Evolutionary conservation across 768 basidiomycete species (phyloP).

Genomic region (Leucosporidium scottii): DNA sequence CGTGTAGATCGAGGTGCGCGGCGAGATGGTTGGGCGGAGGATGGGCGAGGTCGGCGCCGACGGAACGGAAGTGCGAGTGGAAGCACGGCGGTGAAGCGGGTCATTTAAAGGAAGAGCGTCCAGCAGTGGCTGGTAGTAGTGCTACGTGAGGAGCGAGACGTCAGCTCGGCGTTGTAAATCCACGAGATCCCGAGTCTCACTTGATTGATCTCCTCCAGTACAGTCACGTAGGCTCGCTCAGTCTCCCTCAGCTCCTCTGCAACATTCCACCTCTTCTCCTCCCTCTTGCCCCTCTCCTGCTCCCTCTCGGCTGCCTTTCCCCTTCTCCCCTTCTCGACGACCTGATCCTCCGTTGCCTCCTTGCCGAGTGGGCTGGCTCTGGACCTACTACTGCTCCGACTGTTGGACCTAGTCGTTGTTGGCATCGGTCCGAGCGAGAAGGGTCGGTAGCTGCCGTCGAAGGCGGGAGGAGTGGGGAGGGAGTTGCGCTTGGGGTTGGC

Average conservation of each 20-base stretch:
- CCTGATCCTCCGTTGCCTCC: background rate
- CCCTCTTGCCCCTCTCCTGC: slow-evolving; percentile 10
- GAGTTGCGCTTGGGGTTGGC: background rate
- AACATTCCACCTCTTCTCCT: slow-evolving; percentile 25
- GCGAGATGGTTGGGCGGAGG: background rate
- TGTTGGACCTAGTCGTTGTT: background rate
- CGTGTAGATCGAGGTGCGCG: too few relatives aligned
- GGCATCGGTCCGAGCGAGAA: background rate
- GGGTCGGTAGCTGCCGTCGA: background rate
- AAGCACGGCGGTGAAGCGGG: background rate
- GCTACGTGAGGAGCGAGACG: background rate
- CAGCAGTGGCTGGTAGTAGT: slow-evolving; percentile 28
- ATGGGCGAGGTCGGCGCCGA: slow-evolving; percentile 8
- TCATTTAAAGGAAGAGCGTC: slow-evolving; percentile 1
- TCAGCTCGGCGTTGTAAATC: background rate
- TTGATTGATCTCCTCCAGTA: slow-evolving; percentile 32
- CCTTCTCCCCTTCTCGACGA: background rate
- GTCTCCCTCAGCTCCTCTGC: slow-evolving; percentile 34
- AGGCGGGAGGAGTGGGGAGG: background rate
- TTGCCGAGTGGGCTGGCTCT: background rate
- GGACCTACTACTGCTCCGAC: background rate
- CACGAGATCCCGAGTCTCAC: slow-evolving; percentile 1
- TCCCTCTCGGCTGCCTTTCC: background rate
- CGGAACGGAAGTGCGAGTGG: background rate
- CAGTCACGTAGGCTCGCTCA: slow-evolving; percentile 30